Conservation (phyloP, 202 grass and related monocot species). For the Bolboschoenoplectus hybrid region DNA sequence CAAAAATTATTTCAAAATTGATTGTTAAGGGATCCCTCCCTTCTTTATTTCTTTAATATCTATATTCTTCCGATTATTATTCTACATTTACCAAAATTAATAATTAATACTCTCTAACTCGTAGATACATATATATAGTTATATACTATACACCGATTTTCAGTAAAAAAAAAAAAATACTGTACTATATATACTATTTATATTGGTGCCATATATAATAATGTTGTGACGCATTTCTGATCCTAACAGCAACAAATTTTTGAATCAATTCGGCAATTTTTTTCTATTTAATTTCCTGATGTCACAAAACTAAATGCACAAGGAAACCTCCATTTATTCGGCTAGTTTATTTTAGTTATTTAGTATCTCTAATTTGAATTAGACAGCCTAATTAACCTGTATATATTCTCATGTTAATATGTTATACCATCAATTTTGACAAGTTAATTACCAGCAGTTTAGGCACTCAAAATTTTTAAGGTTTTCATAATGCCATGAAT, state of each 20-base stretch:
- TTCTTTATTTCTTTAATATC: background rate
- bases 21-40: no score
- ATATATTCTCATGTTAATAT: background rate
- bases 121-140: background rate
- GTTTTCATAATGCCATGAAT: no score
- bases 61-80: background rate
- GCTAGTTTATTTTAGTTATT: background rate
- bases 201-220: background rate
- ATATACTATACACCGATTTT: background rate
- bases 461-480: no score
- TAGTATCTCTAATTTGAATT: background rate
- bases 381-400: background rate
- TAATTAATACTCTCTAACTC: background rate
- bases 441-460: background rate
- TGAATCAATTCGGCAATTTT: background rate
- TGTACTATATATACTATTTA: background rate
- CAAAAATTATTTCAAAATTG: no score
- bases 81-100: conserved; percentile 21
- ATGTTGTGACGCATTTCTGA: background rate
- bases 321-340: background rate
- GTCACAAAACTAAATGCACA: background rate
- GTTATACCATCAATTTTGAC: conserved; percentile 1
- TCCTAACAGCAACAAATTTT: background rate
- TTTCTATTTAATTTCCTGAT: background rate
- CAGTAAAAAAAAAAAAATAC: background rate